Evolutionary conservation across 352 stramenopile genomes (phyloP), one percentile per base, ranked within the genome.

Genomic region (Pythium sukuiense): DNA sequence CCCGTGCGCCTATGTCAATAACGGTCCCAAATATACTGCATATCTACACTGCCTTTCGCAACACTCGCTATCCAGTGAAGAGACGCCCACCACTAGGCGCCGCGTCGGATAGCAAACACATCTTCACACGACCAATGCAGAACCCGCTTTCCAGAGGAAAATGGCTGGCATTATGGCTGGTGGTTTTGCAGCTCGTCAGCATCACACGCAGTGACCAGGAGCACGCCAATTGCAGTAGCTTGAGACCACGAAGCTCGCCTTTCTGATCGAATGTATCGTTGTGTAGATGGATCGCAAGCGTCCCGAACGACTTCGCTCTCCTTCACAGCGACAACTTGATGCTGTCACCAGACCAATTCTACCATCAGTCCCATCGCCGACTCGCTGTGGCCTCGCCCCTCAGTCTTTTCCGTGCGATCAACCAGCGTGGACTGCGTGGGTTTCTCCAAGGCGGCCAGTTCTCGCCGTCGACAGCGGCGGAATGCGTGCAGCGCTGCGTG

Each of bases 391-490:
- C 54, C 1, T 68, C 60, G 1, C 66, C 66, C 1, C 49, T 72
- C 9, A 46, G 39, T 1, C 37, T 62, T 11, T 92, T 92, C 56
- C 73, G 77, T 24, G 56, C 73, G 0, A 52, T 89, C 18, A 27
- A 66, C 8, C 66, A 61, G 39, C 85, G 81, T 56, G 83, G 83
- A 0, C 63, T 92, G 59, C 71, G 80, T 18, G 83, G 81, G 0
- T 84, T 87, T 61, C 70, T 88, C 29, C 70, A 89, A n/a, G 83
- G 81, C 35, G 81, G 80, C 0, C 65, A 76, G 3, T 87, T 87
- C 45, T 11, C 62, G 2, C 46, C 59, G 3, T 85, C 76, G 0
- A 83, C 72, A 0, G 59, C 74, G 0, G 49, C 64, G 1, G 37
- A 55, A 8, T 94, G 85, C 55, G 85, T 83, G 2, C 30, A 73